These are phyloP conservation scores for Emmonsiellopsis sp. DNA, from an alignment of 2,329 filamentous ascomycete species.

Conservation along the genomic window DNA sequence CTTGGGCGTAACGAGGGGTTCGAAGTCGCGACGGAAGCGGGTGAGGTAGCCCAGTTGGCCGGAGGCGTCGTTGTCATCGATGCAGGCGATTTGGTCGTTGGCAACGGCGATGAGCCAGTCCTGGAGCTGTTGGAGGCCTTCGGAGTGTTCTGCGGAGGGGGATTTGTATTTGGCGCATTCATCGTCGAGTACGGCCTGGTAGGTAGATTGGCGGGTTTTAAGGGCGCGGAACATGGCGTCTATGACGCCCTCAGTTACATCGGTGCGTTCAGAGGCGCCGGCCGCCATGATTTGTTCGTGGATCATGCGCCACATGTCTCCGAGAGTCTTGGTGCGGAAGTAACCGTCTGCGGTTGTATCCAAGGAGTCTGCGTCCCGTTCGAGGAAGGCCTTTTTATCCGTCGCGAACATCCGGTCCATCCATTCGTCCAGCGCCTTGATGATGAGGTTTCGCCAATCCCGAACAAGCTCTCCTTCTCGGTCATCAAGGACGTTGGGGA, in stretches of 20 bases:
- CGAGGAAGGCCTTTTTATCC: constrained; percentile 71
- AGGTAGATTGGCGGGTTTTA: constrained; percentile 69
- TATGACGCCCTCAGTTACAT: constrained; percentile 89
- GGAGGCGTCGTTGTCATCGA: constrained; percentile 71
- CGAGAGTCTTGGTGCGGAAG: constrained; percentile 82
- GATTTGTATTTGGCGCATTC: constrained; percentile 67
- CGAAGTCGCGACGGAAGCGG: constrained; percentile 75
- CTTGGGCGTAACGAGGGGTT: constrained; percentile 66
- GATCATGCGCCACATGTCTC: constrained; percentile 96
- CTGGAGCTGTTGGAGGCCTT: constrained; percentile 62
- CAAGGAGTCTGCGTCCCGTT: constrained; percentile 68
- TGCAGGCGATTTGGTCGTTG: constrained; percentile 97
- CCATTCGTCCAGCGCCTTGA: constrained; percentile 93
- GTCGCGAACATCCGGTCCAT: constrained; percentile 83
- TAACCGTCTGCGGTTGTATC: constrained; percentile 83
- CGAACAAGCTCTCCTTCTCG: constrained; percentile 82
- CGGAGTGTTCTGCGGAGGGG: constrained; percentile 38
- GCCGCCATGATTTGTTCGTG: constrained; percentile 84
- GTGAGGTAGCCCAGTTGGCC: constrained; percentile 74
- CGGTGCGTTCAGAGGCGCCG: constrained; percentile 70
- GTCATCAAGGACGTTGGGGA: constrained; percentile 81
- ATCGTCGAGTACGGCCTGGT: constrained; percentile 80
- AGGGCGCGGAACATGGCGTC: constrained; percentile 91
- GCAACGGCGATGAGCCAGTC: constrained; percentile 96
- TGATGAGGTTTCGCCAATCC: constrained; percentile 90